Conservation (phyloP, 1,284 basidiomycete genomes). For the Wolfiporia cocos region DNA sequence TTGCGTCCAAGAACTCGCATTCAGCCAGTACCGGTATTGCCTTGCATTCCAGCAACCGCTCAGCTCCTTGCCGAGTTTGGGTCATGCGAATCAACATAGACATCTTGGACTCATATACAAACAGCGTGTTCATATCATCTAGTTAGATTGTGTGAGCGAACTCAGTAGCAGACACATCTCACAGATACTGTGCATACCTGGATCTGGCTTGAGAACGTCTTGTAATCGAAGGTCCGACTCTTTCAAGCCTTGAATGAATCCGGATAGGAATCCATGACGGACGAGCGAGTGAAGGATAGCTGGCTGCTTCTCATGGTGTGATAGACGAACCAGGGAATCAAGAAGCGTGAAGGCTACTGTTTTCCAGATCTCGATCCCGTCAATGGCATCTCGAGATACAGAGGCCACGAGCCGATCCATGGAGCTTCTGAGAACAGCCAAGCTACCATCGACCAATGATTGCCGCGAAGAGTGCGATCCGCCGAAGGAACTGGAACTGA, state of each 20-base stretch:
- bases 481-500: neutral
- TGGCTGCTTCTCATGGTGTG: conserved; percentile 57
- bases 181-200: conserved; percentile 47
- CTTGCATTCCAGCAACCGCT: conserved; percentile 78
- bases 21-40: conserved; percentile 76
- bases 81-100: conserved; percentile 83
- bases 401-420: conserved; percentile 73
- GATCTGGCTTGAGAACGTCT: conserved; percentile 82
- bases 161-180: neutral
- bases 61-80: conserved; percentile 77
- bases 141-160: conserved; percentile 4
- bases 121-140: conserved; percentile 89
- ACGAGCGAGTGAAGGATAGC: conserved; percentile 55
- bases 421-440: conserved; percentile 55
- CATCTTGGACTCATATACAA: conserved; percentile 95
- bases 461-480: neutral
- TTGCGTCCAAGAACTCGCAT: conserved; percentile 83
- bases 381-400: conserved; percentile 88
- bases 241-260: conserved; percentile 81
- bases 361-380: conserved; percentile 95
- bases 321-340: conserved; percentile 69
- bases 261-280: conserved; percentile 76
- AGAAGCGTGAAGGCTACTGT: conserved; percentile 88
- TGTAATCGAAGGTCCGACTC: conserved; percentile 80
- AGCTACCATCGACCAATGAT: conserved; percentile 55